Conservation (phyloP, 805 yeast genomes). For the Metschnikowia drakensbergensis region DNA sequence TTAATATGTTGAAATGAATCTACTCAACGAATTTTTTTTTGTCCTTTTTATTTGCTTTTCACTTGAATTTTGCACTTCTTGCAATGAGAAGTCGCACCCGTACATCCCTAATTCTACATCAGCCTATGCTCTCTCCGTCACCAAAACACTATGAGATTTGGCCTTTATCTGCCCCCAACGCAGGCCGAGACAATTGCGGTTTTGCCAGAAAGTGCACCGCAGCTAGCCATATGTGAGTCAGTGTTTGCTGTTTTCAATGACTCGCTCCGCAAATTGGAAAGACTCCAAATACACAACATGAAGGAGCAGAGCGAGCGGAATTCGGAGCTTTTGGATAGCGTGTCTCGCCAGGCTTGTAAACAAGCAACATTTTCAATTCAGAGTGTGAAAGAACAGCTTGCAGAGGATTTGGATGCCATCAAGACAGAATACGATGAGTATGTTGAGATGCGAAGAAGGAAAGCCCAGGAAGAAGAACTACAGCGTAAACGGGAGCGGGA, state of each 20-base stretch:
- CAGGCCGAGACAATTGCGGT: neutral
- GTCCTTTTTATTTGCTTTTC: neutral
- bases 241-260: slow-evolving; percentile 7
- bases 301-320: neutral
- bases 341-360: neutral
- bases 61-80: neutral
- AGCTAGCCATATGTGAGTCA: neutral
- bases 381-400: neutral
- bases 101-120: neutral
- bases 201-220: neutral
- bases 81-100: neutral
- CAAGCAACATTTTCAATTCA: neutral
- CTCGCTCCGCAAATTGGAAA: slow-evolving; percentile 7
- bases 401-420: neutral
- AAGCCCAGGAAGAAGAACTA: neutral
- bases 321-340: neutral
- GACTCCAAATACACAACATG: slow-evolving; percentile 5
- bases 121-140: neutral
- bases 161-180: slow-evolving; percentile 2
- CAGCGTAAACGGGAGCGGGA: neutral
- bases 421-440: neutral
- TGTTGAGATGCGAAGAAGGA: neutral
- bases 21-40: neutral
- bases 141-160: neutral
- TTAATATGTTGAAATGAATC: neutral